A percentile compares a stretch with the other conserved stretches of the same genome.
phyloP scores from a whole-genome alignment of 768 basidiomycete genomes.

The Hygrocybe punicea region DNA sequence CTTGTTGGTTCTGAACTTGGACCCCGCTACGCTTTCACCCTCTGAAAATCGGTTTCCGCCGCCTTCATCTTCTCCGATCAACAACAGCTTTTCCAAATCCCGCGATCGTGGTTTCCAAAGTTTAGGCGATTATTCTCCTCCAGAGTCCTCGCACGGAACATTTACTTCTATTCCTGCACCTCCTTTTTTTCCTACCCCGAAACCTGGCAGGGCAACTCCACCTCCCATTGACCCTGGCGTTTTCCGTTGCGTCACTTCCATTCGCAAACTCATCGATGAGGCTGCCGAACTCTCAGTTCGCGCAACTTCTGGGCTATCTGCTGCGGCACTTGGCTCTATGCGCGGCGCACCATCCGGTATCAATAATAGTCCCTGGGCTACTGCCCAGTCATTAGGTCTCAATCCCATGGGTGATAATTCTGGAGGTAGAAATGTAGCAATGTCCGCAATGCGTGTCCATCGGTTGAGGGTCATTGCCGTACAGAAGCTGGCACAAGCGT shows the following conservation, averaged over 20 bases:
- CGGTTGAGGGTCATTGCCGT: slow-evolving; percentile 77
- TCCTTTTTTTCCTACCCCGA: slow-evolving; percentile 50
- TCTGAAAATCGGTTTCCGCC: slow-evolving; percentile 43
- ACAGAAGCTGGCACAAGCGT: slow-evolving; percentile 82
- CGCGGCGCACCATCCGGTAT: slow-evolving; percentile 35
- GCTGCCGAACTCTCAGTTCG: slow-evolving; percentile 86
- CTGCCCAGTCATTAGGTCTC: slow-evolving; percentile 61
- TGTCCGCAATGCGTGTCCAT: slow-evolving; percentile 84
- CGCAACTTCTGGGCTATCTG: slow-evolving; percentile 78
- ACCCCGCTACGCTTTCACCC: slow-evolving; percentile 59
- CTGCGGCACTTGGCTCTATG: slow-evolving; percentile 68
- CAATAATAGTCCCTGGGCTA: slow-evolving; percentile 54
- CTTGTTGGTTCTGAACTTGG: slow-evolving; percentile 70
- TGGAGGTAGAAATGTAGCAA: slow-evolving; percentile 69
- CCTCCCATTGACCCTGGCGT: slow-evolving; percentile 90
- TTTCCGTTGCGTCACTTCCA: slow-evolving; percentile 69
- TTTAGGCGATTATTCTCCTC: slow-evolving; percentile 43
- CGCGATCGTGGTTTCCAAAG: slow-evolving; percentile 47
- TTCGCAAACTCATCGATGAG: slow-evolving; percentile 82
- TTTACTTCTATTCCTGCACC: slow-evolving; percentile 40
- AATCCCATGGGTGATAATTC: slow-evolving; percentile 52
- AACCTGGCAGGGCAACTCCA: slow-evolving; percentile 66
- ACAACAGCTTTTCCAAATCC: slow-evolving; percentile 25
- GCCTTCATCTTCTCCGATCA: slow-evolving; percentile 29
- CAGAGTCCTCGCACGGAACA: slow-evolving; percentile 42